A percentile compares a stretch with the other conserved stretches of the same genome.
Evolutionary conservation across 768 basidiomycete species (phyloP).

Genomic region (Russula emetica): DNA sequence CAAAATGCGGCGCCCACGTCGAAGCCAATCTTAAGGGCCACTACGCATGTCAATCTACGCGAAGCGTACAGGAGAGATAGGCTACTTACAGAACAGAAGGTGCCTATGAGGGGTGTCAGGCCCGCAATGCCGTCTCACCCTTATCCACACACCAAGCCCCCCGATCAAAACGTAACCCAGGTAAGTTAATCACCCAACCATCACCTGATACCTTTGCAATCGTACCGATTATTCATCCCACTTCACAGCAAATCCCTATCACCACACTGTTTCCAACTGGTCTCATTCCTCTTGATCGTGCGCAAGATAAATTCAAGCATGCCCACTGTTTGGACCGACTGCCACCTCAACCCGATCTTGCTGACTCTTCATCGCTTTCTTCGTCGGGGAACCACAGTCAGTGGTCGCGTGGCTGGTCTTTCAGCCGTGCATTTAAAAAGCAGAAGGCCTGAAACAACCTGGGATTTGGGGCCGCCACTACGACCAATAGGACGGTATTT

Average conservation of each 20-base stretch:
- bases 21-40: conserved; percentile 3
- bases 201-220: neutral
- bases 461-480: neutral
- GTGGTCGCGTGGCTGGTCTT: conserved; percentile 9
- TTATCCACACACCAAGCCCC: neutral
- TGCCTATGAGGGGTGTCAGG: neutral
- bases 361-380: neutral
- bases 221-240: neutral
- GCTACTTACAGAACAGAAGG: neutral
- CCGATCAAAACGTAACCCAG: neutral
- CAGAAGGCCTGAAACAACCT: conserved; percentile 7
- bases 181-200: neutral
- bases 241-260: conserved; percentile 10
- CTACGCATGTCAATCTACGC: conserved; percentile 16
- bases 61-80: conserved; percentile 4
- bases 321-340: conserved; percentile 22
- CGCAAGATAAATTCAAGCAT: conserved; percentile 22
- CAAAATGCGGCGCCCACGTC: neutral
- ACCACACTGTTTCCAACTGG: conserved; percentile 12
- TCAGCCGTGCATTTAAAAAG: conserved; percentile 14
- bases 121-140: neutral
- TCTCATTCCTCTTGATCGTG: conserved; percentile 18
- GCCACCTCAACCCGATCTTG: neutral
- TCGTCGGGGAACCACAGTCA: neutral
- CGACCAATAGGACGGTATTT: neutral